A percentile compares a stretch with the other conserved stretches of the same genome.
Conservation (phyloP, 2,329 filamentous ascomycete genomes). For the Colletotrichum limetticola region DNA sequence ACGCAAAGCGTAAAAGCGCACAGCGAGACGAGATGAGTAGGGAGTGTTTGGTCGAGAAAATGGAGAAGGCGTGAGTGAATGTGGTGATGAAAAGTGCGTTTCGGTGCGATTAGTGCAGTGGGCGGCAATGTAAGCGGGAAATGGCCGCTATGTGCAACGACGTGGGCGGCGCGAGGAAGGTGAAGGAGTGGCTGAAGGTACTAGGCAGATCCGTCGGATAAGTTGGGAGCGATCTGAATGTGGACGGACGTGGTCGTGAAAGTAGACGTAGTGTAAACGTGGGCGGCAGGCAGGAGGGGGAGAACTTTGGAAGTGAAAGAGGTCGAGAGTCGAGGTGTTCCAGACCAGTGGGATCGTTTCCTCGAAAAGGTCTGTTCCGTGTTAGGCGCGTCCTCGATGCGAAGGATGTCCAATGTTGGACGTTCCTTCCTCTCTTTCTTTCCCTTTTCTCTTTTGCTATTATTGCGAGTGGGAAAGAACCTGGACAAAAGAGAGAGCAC, state of each 20-base stretch:
- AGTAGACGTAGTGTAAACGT: neutral
- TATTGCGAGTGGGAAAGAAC: neutral
- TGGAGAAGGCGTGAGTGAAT: constrained; percentile 22
- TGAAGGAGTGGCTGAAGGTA: constrained; percentile 1
- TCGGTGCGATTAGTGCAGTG: constrained; percentile 30
- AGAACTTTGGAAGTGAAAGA: neutral
- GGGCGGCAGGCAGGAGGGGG: neutral
- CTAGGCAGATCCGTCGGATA: constrained; percentile 12
- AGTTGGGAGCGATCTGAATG: constrained; percentile 15
- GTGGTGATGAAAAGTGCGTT: constrained; percentile 28
- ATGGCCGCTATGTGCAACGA: neutral
- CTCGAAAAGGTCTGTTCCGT: constrained; percentile 5
- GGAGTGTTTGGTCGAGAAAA: constrained; percentile 15
- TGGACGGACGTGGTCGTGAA: neutral
- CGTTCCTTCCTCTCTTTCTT: neutral
- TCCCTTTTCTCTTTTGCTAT: neutral
- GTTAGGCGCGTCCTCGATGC: constrained; percentile 10
- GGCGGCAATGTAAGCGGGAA: constrained; percentile 21
- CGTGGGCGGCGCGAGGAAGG: neutral
- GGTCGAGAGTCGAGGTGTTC: neutral
- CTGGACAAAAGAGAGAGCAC: neutral
- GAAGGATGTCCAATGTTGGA: constrained; percentile 3
- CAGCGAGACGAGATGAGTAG: constrained; percentile 25
- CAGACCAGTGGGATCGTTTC: neutral
- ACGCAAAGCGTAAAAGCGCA: neutral